These are phyloP conservation scores for Corymbia citriodora DNA, from an alignment of 441 rosid genomes.

Conservation along the genomic window DNA sequence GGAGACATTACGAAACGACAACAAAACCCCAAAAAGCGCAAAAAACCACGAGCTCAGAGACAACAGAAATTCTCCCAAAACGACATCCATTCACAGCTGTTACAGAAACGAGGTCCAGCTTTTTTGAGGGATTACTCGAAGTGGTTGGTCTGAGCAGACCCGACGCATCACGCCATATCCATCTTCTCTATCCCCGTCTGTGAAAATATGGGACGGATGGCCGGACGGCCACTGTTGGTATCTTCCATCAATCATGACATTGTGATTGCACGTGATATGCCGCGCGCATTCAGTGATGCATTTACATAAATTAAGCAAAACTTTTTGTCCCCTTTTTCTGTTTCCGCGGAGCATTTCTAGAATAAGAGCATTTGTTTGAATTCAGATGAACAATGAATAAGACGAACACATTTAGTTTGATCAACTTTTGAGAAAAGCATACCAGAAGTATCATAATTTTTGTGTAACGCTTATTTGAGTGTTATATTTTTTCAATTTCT, in stretches of 20 bases:
- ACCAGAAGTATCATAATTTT: fast-evolving
- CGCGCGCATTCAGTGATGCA: neutral
- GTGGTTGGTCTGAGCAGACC: slow-evolving; percentile 8
- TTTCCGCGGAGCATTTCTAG: neutral
- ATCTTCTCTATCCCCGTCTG: neutral
- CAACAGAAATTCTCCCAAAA: neutral
- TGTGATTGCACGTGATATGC: neutral
- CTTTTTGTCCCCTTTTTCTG: neutral
- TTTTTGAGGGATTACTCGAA: neutral
- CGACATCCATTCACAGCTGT: neutral
- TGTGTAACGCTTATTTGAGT: fast-evolving
- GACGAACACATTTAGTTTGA: neutral
- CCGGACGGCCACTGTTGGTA: slow-evolving; percentile 1
- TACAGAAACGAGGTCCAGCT: neutral
- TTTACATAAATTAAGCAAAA: neutral
- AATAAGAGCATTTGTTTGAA: neutral
- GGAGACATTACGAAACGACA: neutral
- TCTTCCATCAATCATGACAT: neutral
- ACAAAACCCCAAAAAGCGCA: neutral
- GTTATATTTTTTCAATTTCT: neutral
- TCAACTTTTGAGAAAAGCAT: neutral
- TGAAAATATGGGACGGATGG: neutral
- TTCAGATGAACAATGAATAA: neutral
- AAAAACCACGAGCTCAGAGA: neutral
- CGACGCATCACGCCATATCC: slow-evolving; percentile 8